phyloP scores from a whole-genome alignment of 225 moss, liverwort and hornwort species.

The Asterella californica region DNA sequence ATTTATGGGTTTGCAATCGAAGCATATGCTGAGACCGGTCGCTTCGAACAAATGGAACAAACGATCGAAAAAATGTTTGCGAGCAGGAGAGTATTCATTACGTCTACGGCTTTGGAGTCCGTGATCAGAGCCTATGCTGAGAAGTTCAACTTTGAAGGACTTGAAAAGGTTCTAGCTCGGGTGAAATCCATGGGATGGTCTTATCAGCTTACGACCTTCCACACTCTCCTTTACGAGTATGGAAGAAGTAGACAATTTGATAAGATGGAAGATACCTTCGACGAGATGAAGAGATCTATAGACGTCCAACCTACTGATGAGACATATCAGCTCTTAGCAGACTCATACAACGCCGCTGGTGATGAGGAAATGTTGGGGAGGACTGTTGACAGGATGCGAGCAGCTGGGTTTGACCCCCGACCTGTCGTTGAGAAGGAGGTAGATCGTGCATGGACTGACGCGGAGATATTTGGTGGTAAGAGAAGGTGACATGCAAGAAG shows the following conservation, averaged over 20 bases:
- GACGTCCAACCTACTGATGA: slow-evolving; percentile 52
- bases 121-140: slow-evolving; percentile 61
- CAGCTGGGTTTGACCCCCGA: slow-evolving; percentile 71
- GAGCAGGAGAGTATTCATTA: slow-evolving; percentile 67
- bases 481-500: slow-evolving; percentile 15
- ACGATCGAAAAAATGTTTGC: slow-evolving; percentile 72
- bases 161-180: slow-evolving; percentile 54
- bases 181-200: slow-evolving; percentile 75
- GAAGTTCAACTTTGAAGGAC: slow-evolving; percentile 34
- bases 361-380: slow-evolving; percentile 48
- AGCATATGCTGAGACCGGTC: slow-evolving; percentile 72
- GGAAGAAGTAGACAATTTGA: slow-evolving; percentile 60
- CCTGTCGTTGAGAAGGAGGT: slow-evolving; percentile 37
- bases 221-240: slow-evolving; percentile 65
- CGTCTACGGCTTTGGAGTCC: slow-evolving; percentile 59
- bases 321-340: slow-evolving; percentile 64
- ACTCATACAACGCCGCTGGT: slow-evolving; percentile 60
- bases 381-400: slow-evolving; percentile 68
- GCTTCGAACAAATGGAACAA: slow-evolving; percentile 77
- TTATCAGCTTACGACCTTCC: slow-evolving; percentile 57
- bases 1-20: slow-evolving; percentile 75
- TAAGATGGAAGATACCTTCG: slow-evolving; percentile 68
- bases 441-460: slow-evolving; percentile 88
- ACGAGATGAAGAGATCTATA: slow-evolving; percentile 49
- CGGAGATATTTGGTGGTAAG: slow-evolving; percentile 79